Evolutionary conservation across 78 protist species (phyloP).

Genomic region (Protostelium mycophagum): DNA sequence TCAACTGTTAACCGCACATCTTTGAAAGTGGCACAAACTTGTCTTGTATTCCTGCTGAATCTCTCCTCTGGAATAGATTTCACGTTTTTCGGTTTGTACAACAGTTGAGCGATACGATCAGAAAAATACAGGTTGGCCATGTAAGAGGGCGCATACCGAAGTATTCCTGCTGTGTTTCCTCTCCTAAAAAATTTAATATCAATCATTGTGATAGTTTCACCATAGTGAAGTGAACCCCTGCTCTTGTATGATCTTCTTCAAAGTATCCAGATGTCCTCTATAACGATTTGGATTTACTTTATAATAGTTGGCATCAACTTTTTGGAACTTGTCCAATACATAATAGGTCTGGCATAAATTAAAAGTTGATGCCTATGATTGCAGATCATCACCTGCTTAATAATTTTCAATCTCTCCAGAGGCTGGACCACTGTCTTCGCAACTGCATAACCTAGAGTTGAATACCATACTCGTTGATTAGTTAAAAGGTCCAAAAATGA

Average conservation of each 20-base stretch:
- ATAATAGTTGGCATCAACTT: too few species aligned
- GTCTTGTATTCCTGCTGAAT: neutral
- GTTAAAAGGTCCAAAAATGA: neutral
- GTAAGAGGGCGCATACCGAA: neutral
- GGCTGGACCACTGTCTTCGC: neutral
- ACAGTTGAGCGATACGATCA: neutral
- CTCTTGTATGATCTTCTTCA: neutral
- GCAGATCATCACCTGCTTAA: neutral
- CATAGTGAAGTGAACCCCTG: neutral
- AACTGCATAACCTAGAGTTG: neutral
- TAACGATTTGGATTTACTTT: neutral
- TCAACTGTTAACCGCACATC: neutral
- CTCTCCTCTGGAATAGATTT: neutral
- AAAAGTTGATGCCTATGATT: neutral
- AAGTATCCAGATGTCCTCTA: neutral
- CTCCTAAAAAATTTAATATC: neutral
- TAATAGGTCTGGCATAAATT: neutral
- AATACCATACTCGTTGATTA: neutral
- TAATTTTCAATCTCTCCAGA: neutral
- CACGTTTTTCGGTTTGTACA: neutral
- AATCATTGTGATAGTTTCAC: neutral
- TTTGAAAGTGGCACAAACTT: neutral
- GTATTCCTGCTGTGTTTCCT: neutral
- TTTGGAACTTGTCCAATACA: neutral
- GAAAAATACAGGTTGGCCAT: neutral